These are phyloP conservation scores for Pseudocercospora vitis DNA, from an alignment of 2,329 filamentous ascomycete species.

Conservation along the genomic window DNA sequence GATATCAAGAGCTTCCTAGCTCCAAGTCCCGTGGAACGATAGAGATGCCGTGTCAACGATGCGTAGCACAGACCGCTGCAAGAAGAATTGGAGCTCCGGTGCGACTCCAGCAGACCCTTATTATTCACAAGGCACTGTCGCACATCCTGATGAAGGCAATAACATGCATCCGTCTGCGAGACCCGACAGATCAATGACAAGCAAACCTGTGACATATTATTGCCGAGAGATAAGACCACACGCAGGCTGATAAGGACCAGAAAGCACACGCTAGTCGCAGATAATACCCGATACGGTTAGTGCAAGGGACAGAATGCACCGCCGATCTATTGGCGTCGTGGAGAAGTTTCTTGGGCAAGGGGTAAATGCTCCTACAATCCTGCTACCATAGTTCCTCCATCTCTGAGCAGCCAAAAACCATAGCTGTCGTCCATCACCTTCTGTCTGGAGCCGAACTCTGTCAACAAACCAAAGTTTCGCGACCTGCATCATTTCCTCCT, in stretches of 20 bases:
- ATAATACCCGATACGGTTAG: constrained; percentile 1
- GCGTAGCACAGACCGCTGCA: neutral
- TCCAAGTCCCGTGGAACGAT: neutral
- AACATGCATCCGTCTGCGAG: neutral
- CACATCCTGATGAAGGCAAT: neutral
- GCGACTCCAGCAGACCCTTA: neutral
- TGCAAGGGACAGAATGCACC: neutral
- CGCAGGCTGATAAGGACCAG: neutral
- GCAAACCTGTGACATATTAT: neutral
- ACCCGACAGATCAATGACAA: neutral
- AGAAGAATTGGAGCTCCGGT: neutral
- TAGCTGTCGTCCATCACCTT: too few relatives aligned
- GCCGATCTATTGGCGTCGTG: too few relatives aligned
- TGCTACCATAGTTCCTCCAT: too few relatives aligned
- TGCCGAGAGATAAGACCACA: neutral
- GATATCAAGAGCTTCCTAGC: neutral
- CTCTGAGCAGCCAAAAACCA: too few relatives aligned
- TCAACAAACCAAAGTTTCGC: too few relatives aligned
- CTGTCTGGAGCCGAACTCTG: too few relatives aligned
- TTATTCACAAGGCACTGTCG: neutral
- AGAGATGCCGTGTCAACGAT: neutral
- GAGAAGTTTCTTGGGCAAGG: too few relatives aligned
- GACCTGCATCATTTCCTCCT: too few relatives aligned
- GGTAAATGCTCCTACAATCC: too few relatives aligned
- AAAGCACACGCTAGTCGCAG: neutral